These are phyloP conservation scores for Luffa aegyptiaca DNA, from an alignment of 306 rosid species.

Conservation along the genomic window DNA sequence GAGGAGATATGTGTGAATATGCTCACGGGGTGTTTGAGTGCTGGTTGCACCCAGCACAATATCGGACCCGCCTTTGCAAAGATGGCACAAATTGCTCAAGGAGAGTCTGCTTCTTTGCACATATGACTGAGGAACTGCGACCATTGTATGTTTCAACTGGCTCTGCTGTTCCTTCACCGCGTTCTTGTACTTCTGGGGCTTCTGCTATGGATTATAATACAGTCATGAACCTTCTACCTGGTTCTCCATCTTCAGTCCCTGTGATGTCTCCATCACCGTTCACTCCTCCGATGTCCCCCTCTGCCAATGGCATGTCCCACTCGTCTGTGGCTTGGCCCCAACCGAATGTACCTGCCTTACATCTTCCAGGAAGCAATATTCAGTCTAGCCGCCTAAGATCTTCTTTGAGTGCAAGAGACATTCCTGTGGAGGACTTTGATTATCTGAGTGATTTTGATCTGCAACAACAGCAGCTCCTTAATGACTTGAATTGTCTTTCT, in stretches of 20 bases:
- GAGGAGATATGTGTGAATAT: conserved; percentile 95
- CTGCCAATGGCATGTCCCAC: conserved; percentile 75
- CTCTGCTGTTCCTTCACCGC: conserved; percentile 89
- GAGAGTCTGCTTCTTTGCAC: conserved; percentile 93
- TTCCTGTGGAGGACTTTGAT: conserved; percentile 54
- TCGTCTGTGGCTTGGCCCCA: conserved; percentile 69
- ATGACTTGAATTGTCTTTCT: conserved; percentile 56
- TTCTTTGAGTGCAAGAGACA: conserved; percentile 76
- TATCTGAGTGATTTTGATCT: conserved; percentile 55
- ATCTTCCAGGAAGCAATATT: conserved; percentile 78
- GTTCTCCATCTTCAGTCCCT: conserved; percentile 76
- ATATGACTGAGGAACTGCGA: conserved; percentile 73
- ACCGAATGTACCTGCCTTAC: conserved; percentile 83
- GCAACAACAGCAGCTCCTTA: conserved; percentile 71
- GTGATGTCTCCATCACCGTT: conserved; percentile 80
- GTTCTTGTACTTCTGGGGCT: conserved; percentile 57
- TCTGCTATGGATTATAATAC: conserved; percentile 83
- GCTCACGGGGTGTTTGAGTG: conserved; percentile 97
- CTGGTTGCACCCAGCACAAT: conserved; percentile 95
- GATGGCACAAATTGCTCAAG: conserved; percentile 75
- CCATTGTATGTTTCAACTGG: conserved; percentile 88
- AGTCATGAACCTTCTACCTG: conserved; percentile 83
- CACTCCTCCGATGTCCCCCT: conserved; percentile 89
- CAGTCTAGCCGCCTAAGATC: conserved; percentile 91
- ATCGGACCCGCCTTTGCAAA: conserved; percentile 86